Base-by-base conservation (phyloP, 1,284 basidiomycete genomes). In the Wallemia mellicola region DNA sequence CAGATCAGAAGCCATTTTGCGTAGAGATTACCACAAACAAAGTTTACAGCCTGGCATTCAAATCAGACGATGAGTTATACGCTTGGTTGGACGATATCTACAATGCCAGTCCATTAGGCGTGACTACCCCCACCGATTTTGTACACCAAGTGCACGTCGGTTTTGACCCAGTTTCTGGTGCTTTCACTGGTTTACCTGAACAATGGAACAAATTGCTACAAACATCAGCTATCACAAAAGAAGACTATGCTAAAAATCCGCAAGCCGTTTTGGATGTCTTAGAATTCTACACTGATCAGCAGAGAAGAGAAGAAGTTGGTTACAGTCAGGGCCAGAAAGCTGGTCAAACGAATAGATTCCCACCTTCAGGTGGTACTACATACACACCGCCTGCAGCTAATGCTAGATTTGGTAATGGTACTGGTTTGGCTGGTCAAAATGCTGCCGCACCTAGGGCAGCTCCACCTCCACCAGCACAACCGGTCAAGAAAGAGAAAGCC, bases 91-190 rank as follows among this genome's bases (percentile, higher is more conserved):
- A 98, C 67, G 91, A 94, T 67, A 83, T 98, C 62, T 95, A 96
- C 71, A 80, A 79, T 5, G 79, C 89, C 59, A 87, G 85, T 64
- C 88, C 91, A 0, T 75, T 92, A 57, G 88, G 89, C 33, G 86
- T 92, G 24, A 83, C 83, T 66, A 83, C 83, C 64, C 92, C 92
- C 0, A 95, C 88, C 19, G 91, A 98, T 71, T 96, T 96, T 68
- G 87, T 94, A 0, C 92, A 96, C 73, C 87, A 94, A 69, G 88
- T 96, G 1, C 92, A 98, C 70, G 92, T 98, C 62, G 91, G 91
- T 3, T 96, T 94, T 66, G 92, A 98, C 71, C 86, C 89, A 0
- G 76, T 87, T 57, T 84, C 83, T 33, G 91, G 92, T 17, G 87
- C 82, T 5, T 95, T 95, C 70, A 95, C 88, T 3, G 92, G 92